These are phyloP conservation scores for Salvia rosmarinus DNA, from an alignment of 257 asterid species.

Conservation along the genomic window DNA sequence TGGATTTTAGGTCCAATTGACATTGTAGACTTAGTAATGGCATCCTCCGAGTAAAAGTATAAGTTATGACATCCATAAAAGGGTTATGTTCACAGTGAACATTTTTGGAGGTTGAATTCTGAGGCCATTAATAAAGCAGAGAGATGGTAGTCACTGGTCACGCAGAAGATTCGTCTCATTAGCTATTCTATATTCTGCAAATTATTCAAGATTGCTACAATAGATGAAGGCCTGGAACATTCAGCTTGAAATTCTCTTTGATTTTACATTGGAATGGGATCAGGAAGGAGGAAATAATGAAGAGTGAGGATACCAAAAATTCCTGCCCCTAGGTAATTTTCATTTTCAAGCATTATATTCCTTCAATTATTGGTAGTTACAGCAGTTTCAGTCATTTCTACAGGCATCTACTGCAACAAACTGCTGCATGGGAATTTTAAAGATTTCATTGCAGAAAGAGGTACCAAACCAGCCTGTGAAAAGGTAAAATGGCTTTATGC, in stretches of 20 bases:
- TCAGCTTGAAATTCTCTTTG: neutral
- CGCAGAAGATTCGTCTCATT: too few species aligned
- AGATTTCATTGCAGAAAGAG: constrained; percentile 19
- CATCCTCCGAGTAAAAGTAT: too few species aligned
- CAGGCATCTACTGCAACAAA: constrained; percentile 12
- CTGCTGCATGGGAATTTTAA: constrained; percentile 8
- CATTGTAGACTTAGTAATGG: neutral
- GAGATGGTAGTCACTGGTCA: too few species aligned
- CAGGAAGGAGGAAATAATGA: constrained; percentile 1
- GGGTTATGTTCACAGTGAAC: too few species aligned
- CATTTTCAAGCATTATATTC: constrained; percentile 2
- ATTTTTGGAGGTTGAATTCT: too few species aligned
- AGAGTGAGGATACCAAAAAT: neutral
- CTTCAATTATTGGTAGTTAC: constrained; percentile 18
- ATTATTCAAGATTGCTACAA: neutral
- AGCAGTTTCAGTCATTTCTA: constrained; percentile 25
- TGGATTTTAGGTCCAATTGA: neutral
- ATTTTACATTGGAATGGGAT: neutral
- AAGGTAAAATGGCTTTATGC: constrained; percentile 1
- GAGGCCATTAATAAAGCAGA: too few species aligned
- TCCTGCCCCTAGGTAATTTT: neutral
- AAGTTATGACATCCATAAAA: too few species aligned
- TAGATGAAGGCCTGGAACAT: constrained; percentile 6
- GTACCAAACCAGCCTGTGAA: constrained; percentile 23
- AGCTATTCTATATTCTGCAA: too few species aligned